Evolutionary conservation across 768 basidiomycete species (phyloP).

Genomic region (Boletus huronensis): DNA sequence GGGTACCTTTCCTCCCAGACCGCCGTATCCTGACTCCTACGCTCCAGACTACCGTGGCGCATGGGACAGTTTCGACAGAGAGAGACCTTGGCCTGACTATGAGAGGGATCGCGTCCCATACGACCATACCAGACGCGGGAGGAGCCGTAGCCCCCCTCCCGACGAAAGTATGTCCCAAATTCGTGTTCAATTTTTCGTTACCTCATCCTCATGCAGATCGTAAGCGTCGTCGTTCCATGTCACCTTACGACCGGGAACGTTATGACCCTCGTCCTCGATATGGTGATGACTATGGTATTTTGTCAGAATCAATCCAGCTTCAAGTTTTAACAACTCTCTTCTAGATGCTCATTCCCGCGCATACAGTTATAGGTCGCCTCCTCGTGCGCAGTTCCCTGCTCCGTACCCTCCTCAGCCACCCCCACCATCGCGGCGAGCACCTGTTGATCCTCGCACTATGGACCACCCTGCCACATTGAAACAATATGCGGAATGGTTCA

Average conservation of each 20-base stretch:
- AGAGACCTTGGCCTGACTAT: conserved; percentile 59
- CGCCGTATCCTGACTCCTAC: conserved; percentile 56
- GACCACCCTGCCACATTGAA: conserved; percentile 80
- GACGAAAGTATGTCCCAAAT: conserved; percentile 55
- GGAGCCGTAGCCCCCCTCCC: conserved; percentile 71
- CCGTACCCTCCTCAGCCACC: conserved; percentile 41
- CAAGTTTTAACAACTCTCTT: conserved; percentile 9
- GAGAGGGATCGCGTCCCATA: conserved; percentile 68
- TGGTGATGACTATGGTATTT: conserved; percentile 76
- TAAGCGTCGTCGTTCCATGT: conserved; percentile 72
- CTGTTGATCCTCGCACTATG: conserved; percentile 75
- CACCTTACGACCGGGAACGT: conserved; percentile 77
- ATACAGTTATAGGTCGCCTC: conserved; percentile 62
- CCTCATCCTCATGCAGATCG: conserved; percentile 41
- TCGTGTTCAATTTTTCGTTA: not conserved
- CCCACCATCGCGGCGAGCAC: conserved; percentile 55
- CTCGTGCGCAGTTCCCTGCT: conserved; percentile 48
- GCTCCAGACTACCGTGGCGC: conserved; percentile 57
- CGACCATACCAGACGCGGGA: conserved; percentile 64
- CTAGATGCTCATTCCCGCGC: conserved; percentile 63
- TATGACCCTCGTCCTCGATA: conserved; percentile 83
- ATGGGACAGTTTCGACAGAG: conserved; percentile 72
- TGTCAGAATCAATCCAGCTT: not conserved
- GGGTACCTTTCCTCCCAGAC: conserved; percentile 50
- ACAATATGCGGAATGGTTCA: conserved; percentile 88